Evolutionary conservation across 2,329 filamentous ascomycete genomes (phyloP), one percentile per base, ranked within the genome.

Genomic region (Cercospora zeina): DNA sequence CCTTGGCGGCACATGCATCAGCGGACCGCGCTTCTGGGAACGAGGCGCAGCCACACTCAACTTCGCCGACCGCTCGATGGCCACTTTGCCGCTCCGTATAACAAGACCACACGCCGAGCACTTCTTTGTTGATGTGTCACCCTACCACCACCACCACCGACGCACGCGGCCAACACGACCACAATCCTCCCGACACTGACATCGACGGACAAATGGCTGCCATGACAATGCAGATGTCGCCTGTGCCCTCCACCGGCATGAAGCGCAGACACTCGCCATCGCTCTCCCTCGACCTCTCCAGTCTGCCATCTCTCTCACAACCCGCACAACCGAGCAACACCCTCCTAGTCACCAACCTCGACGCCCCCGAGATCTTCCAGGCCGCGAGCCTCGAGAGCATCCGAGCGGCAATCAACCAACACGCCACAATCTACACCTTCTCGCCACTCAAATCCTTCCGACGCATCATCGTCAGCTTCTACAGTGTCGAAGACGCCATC

Each of bases 321-420:
- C 89, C 90, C n/a, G 87, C 89, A 27, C 85, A 87, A 59, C 88
- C 89, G 5, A 89, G 88, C 68, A 95, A 95, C 80, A 95, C 90
- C 0, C 86, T 95, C 61, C 85, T 95, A 72, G 88, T 95, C 73
- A 95, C 90, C 71, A 91, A 91, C 78, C 85, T 95, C 63, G 80
- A 87, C 72, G 85, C 90, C 67, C 78, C 82, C 62, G 86, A 89
- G 71, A 87, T 91, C 78, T 95, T 93, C 82, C 81, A 85, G 62
- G 81, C 89, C 16, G 83, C 88, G 65, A 91, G 91, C 77, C 82
- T 93, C 62, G 84, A 89, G 70, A 86, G 84, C 64, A 89, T 93
- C 71, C 87, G 87, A 73, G 82, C 87, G 59, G 85, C 91, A 62
- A 87, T 95, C 75, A 80, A 84, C 71, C 76, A 83, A 54, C 85